Evolutionary conservation across 1,139 yeast genomes (phyloP), one percentile per base, ranked within the genome.

Genomic region (Meyerozyma carpophila): DNA sequence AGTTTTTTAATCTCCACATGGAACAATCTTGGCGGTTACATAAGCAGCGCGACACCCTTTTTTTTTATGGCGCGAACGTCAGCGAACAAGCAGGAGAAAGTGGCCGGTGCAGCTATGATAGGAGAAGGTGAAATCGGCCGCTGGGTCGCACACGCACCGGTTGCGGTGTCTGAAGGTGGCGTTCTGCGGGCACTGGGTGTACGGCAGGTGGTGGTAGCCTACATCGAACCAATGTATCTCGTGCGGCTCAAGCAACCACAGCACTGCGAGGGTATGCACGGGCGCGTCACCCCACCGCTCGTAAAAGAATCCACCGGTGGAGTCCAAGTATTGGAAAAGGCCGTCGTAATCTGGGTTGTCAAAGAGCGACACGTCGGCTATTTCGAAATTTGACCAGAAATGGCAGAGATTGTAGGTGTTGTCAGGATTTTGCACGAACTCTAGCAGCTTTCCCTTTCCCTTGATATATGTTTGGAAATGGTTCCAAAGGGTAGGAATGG

Each of bases 261-360:
- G 57, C 11, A 64, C 52, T 4, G 62, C 69, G 31, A 68, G 50
- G 0, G 69, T 50, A 49, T 67, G 73, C 9, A 68, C 53, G 0
- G 74, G 73, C 1, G 73, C 74, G 49, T 68, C 74, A 5, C 73
- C 73, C 74, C 74, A 68, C 39, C 73, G 50, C 49, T 68, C 73
- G 47, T 68, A 68, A 48, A 49, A 68, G 46, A 68, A 66, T 16
- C 73, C 73, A 1, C 73, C 73, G 4, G 51, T 43, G 7, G 34
- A 18, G 48, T 68, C 73, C 41, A 68, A 53, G 42, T 50, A 57
- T 9, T 57, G 45, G 43, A 68, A 68, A 41, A 55, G 60, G 3
- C 50, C 47, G 11, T 54, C 47, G 49, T 68, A 68, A 11, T 53
- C 47, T 1, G 46, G 44, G 36, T 53, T 50, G 32, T 53, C 47